Evolutionary conservation across 139 green algal genomes (phyloP).

Genomic region (Closterium sp.): DNA sequence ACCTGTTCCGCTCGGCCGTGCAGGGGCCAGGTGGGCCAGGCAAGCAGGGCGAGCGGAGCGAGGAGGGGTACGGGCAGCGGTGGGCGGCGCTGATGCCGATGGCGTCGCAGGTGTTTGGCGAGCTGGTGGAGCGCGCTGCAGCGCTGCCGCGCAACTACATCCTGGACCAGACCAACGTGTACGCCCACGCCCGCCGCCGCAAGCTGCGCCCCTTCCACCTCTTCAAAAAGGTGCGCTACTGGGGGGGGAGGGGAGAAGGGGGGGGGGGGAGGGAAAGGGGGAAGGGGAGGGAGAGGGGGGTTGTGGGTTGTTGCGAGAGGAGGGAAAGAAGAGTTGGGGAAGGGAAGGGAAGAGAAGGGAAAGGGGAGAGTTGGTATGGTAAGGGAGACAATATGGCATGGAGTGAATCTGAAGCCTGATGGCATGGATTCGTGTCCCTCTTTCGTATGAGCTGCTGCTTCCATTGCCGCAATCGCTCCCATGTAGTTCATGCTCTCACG

Average conservation of each 20-base stretch:
- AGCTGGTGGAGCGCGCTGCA: constrained; percentile 43
- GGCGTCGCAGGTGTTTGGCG: constrained; percentile 42
- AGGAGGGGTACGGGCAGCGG: constrained; percentile 5
- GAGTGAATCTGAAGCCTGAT: neutral
- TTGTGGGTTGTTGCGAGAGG: neutral
- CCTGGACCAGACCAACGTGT: constrained; percentile 57
- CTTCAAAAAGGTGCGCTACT: neutral
- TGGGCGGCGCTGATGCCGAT: constrained; percentile 26
- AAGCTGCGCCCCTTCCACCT: neutral
- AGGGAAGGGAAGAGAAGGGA: too few species aligned
- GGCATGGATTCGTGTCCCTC: neutral
- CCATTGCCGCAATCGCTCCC: too few species aligned
- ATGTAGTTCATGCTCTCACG: too few species aligned
- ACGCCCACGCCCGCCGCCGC: neutral
- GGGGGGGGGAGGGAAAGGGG: too few species aligned
- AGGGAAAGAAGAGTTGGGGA: too few species aligned
- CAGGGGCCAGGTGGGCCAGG: too few species aligned
- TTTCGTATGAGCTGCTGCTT: neutral
- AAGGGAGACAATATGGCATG: too few species aligned
- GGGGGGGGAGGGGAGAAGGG: neutral
- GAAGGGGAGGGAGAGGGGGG: too few species aligned
- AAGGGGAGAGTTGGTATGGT: too few species aligned
- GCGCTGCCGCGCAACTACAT: constrained; percentile 59
- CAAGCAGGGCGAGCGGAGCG: neutral
- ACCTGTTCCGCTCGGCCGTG: too few species aligned